These are phyloP conservation scores for Chloromonas sp. DNA, from an alignment of 163 green algal genomes.

Conservation along the genomic window DNA sequence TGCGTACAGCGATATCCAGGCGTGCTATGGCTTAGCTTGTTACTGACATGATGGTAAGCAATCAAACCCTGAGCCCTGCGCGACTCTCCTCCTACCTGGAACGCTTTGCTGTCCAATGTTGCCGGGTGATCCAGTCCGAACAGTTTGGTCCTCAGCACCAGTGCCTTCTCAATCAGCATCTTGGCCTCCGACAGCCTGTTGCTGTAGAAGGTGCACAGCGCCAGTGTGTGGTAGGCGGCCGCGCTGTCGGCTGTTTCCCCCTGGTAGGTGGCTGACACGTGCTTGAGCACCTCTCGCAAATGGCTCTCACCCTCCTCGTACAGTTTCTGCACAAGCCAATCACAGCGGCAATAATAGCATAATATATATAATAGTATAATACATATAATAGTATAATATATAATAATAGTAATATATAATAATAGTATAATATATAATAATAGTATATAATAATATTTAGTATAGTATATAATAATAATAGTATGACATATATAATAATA, in stretches of 20 bases:
- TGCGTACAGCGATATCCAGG: no score
- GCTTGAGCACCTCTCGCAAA: background rate
- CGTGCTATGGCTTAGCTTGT: background rate
- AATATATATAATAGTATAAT: background rate
- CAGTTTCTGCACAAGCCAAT: constrained; percentile 12
- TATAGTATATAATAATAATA: no score
- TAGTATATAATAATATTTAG: no score
- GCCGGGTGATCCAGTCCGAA: constrained; percentile 1
- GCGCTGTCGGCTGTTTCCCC: background rate
- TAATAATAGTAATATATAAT: no score
- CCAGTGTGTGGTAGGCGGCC: constrained; percentile 4
- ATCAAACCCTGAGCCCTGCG: background rate
- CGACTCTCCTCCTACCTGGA: constrained; percentile 1
- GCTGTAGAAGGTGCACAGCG: constrained; percentile 8
- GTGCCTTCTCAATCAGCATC: background rate
- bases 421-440: no score
- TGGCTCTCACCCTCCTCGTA: constrained; percentile 15
- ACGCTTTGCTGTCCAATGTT: constrained; percentile 1
- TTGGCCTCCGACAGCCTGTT: constrained; percentile 1
- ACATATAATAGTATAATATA: background rate
- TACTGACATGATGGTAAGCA: background rate
- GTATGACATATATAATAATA: no score
- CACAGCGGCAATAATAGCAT: background rate
- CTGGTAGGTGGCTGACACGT: background rate
- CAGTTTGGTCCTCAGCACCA: background rate